A percentile compares a stretch with the other conserved stretches of the same genome.
Evolutionary conservation across 495 filamentous ascomycete species (phyloP).

Genomic region (Xylaria nigripes): DNA sequence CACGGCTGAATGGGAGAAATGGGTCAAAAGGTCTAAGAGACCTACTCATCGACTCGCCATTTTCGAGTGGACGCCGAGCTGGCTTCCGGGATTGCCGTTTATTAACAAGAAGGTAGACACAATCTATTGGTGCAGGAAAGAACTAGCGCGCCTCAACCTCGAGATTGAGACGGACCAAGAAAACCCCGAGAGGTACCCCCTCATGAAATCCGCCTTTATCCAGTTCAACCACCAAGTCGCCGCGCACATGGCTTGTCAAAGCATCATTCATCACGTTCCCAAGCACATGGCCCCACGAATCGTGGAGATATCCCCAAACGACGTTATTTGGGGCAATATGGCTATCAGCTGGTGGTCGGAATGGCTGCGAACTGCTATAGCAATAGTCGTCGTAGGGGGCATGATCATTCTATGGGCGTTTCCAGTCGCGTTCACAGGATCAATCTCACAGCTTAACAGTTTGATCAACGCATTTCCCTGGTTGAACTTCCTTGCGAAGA

Average conservation of each 20-base stretch:
- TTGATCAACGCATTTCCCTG: conserved; percentile 57
- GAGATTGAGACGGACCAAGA: conserved; percentile 92
- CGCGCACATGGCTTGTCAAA: conserved; percentile 95
- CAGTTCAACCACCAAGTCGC: conserved; percentile 98
- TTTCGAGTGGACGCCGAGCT: conserved; percentile 60
- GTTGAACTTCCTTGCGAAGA: conserved; percentile 59
- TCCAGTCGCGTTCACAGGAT: conserved; percentile 80
- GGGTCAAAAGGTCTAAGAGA: conserved; percentile 70
- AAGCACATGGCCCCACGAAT: conserved; percentile 90
- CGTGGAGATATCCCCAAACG: conserved; percentile 86
- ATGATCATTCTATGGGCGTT: conserved; percentile 89
- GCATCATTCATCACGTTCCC: conserved; percentile 83
- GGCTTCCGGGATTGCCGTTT: conserved; percentile 71
- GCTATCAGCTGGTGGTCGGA: conserved; percentile 91
- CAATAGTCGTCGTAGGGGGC: conserved; percentile 57
- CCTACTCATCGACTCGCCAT: conserved; percentile 77
- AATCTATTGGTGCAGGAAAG: conserved; percentile 82
- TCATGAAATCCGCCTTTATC: conserved; percentile 97
- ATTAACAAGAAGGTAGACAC: conserved; percentile 90
- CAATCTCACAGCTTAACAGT: conserved; percentile 65
- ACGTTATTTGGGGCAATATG: conserved; percentile 98
- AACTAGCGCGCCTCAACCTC: conserved; percentile 79
- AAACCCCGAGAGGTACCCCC: conserved; percentile 75
- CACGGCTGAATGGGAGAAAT: conserved; percentile 77
- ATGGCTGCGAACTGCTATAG: conserved; percentile 63